phyloP scores from a whole-genome alignment of 768 basidiomycete genomes.

The Tephrocybe rancida region DNA sequence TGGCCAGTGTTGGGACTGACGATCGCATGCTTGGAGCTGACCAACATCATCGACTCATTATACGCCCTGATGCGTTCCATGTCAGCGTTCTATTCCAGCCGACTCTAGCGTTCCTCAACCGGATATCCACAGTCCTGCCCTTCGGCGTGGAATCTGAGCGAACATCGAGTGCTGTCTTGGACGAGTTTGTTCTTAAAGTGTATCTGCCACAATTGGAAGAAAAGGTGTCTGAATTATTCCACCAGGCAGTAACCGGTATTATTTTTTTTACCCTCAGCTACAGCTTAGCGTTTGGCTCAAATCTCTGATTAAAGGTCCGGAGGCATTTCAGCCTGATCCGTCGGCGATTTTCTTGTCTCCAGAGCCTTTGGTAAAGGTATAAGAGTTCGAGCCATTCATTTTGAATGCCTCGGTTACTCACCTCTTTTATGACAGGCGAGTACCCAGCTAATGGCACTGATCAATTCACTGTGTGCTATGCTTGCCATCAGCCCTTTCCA shows the following conservation, averaged over 20 bases:
- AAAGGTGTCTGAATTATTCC: conserved; percentile 86
- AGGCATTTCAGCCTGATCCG: conserved; percentile 87
- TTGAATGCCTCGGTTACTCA: neutral
- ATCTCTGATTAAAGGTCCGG: conserved; percentile 53
- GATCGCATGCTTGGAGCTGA: conserved; percentile 74
- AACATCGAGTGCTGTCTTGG: conserved; percentile 73
- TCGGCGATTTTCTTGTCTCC: conserved; percentile 62
- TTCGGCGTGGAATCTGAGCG: conserved; percentile 66
- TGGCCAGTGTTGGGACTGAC: conserved; percentile 65
- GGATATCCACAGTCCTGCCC: conserved; percentile 72
- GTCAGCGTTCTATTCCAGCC: conserved; percentile 95
- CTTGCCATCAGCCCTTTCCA: conserved; percentile 92
- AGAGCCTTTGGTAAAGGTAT: conserved; percentile 83
- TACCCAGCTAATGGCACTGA: conserved; percentile 83
- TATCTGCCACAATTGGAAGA: conserved; percentile 96
- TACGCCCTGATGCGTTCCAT: conserved; percentile 92
- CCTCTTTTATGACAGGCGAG: conserved; percentile 54
- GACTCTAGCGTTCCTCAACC: conserved; percentile 81
- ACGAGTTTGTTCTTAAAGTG: conserved; percentile 91
- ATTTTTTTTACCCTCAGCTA: neutral
- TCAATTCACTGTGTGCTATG: conserved; percentile 93
- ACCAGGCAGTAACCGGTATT: conserved; percentile 77
- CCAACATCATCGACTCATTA: conserved; percentile 82
- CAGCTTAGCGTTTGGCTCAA: neutral
- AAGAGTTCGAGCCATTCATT: conserved; percentile 1